These are phyloP conservation scores for Zygotorulaspora danielsina DNA, from an alignment of 805 yeast genomes.

Conservation along the genomic window DNA sequence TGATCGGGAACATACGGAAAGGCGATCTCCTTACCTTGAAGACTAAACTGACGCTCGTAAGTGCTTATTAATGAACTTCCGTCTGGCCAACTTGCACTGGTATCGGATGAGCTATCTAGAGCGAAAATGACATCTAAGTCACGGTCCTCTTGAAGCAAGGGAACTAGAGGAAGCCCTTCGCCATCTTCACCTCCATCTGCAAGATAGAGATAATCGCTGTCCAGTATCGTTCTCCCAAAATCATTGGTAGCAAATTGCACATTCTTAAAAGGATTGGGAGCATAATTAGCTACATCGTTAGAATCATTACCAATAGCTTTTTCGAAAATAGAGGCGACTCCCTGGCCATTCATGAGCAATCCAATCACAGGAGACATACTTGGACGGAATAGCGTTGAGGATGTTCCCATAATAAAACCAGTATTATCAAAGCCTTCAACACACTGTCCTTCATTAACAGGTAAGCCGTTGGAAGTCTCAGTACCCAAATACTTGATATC, in stretches of 20 bases:
- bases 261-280: slow-evolving; percentile 66
- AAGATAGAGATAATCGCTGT: slow-evolving; percentile 44
- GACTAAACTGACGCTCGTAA: slow-evolving; percentile 54
- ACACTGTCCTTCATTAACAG: slow-evolving; percentile 47
- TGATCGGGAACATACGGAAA: slow-evolving; percentile 80
- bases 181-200: slow-evolving; percentile 72
- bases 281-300: slow-evolving; percentile 64
- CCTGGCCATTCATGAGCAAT: slow-evolving; percentile 40
- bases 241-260: slow-evolving; percentile 35
- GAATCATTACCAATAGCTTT: slow-evolving; percentile 43
- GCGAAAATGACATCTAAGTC: slow-evolving; percentile 62
- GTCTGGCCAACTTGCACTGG: slow-evolving; percentile 58
- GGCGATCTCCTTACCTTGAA: slow-evolving; percentile 51
- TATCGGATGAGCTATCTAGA: slow-evolving; percentile 63
- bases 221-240: slow-evolving; percentile 37
- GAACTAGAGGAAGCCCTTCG: slow-evolving; percentile 61
- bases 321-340: slow-evolving; percentile 38
- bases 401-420: slow-evolving; percentile 78
- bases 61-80: slow-evolving; percentile 57
- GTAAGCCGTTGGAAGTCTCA: slow-evolving; percentile 53
- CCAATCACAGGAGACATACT: slow-evolving; percentile 49
- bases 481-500: slow-evolving; percentile 71
- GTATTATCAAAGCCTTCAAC: slow-evolving; percentile 71
- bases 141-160: slow-evolving; percentile 57
- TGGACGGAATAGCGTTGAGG: slow-evolving; percentile 75